Evolutionary conservation across 2,329 filamentous ascomycete species (phyloP), one percentile per base, ranked within the genome.

Genomic region (Ceratocystis albifundus): DNA sequence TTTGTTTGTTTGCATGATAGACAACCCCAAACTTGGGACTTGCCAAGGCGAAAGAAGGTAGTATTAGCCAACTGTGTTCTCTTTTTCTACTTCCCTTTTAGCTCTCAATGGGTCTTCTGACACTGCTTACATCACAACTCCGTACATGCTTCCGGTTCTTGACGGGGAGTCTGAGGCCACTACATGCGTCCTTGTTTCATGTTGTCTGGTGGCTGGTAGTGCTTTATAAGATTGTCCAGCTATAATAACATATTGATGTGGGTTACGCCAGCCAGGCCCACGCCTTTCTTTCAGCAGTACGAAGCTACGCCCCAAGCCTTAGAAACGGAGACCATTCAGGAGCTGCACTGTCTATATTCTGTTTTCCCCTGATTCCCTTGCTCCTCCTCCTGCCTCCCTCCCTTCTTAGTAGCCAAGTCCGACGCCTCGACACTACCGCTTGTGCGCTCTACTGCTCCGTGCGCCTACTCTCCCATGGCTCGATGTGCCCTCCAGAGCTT

Each of bases 231-330:
- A 57, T 57, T 57, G 4, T 30, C 12, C 10, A 17, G 53, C 6
- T 57, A 57, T 57, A 28, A 57, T 57, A 57, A 22, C 20, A 57
- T 57, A 57, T 32, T 30, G 28, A 57, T 25, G 36, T 41, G 36
- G 36, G 4, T 41, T 12, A 12, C 36, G 36, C 36, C 6, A 30
- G 30, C 30, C 30, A 30, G 30, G 30, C 30, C 30, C 36, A 3
- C 12, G 8, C 36, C 36, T 41, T 41, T 41, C 36, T 41, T 41
- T 41, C 36, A 41, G 36, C 36, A 41, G 36, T 12, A 41, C 36
- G 36, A 41, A 41, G 36, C 36, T 12, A 41, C 12, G 36, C 10
- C 10, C 36, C 36, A 41, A 41, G 36, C 36, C 36, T 41, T 8
- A 12, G 36, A 41, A 41, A 41, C 36, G 36, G 10, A 41, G 36